phyloP scores from a whole-genome alignment of 495 filamentous ascomycete genomes.

The Daldinia loculata region DNA sequence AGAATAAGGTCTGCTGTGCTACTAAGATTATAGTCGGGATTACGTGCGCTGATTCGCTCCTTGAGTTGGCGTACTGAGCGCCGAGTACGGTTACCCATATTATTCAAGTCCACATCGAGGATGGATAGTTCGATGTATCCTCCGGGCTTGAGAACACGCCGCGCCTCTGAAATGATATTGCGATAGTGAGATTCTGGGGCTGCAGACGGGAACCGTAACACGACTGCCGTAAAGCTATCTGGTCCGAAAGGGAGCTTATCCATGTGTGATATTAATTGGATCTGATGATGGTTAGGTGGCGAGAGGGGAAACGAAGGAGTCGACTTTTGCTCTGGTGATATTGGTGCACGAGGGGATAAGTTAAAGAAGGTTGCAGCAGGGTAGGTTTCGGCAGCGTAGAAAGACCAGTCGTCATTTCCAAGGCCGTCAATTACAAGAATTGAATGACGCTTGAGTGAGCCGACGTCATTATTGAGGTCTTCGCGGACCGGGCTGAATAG shows the following conservation, averaged over 20 bases:
- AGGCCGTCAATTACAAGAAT: slow-evolving; percentile 94
- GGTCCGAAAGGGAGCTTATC: slow-evolving; percentile 86
- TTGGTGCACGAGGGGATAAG: slow-evolving; percentile 65
- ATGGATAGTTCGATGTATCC: slow-evolving; percentile 89
- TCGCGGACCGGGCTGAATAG: slow-evolving; percentile 92
- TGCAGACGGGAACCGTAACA: slow-evolving; percentile 86
- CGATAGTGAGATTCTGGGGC: slow-evolving; percentile 77
- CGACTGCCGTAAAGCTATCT: slow-evolving; percentile 84
- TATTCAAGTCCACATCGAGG: slow-evolving; percentile 85
- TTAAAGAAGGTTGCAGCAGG: slow-evolving; percentile 87
- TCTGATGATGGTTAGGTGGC: slow-evolving; percentile 85
- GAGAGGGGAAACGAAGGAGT: slow-evolving; percentile 61
- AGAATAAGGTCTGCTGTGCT: slow-evolving; percentile 82
- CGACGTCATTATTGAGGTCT: slow-evolving; percentile 64
- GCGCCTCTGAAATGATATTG: slow-evolving; percentile 85
- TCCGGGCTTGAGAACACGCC: slow-evolving; percentile 87
- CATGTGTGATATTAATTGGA: slow-evolving; percentile 72
- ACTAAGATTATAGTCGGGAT: slow-evolving; percentile 70
- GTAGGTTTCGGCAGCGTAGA: slow-evolving; percentile 94
- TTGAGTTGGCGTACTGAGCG: slow-evolving; percentile 81
- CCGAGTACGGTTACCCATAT: slow-evolving; percentile 81
- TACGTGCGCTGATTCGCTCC: slow-evolving; percentile 69
- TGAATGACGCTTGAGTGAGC: slow-evolving; percentile 62
- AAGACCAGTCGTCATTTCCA: slow-evolving; percentile 90
- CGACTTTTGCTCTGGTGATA: slow-evolving; percentile 48